phyloP scores from a whole-genome alignment of 1,284 basidiomycete genomes.

The Spongispora temasekensis region DNA sequence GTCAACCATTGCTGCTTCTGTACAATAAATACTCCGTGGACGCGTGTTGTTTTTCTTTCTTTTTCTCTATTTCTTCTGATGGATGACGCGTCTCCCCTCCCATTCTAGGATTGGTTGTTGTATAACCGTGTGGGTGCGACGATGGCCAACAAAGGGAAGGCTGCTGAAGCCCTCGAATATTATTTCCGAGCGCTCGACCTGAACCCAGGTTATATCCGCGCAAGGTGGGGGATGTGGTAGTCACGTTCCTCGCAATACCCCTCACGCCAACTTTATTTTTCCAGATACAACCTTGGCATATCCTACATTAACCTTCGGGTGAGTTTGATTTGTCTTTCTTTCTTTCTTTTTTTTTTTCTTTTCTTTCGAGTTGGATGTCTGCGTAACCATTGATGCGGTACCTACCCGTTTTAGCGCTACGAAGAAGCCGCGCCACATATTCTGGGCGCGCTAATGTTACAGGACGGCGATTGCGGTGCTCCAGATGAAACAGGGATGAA shows the following conservation, averaged over 20 bases:
- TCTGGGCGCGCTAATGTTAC: constrained; percentile 81
- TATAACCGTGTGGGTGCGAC: constrained; percentile 98
- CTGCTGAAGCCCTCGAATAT: constrained; percentile 84
- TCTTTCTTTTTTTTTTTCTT: not conserved
- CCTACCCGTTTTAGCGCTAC: constrained; percentile 67
- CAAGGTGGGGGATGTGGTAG: constrained; percentile 51
- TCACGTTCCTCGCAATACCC: not conserved
- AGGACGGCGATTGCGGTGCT: constrained; percentile 79
- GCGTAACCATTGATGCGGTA: too few relatives aligned
- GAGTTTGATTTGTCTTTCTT: constrained; percentile 28
- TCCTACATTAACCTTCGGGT: constrained; percentile 86
- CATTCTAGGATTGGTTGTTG: constrained; percentile 85
- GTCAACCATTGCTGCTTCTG: too few relatives aligned
- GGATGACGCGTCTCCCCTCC: not conserved
- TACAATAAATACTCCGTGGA: too few relatives aligned
- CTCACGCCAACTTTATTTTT: not conserved
- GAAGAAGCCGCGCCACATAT: constrained; percentile 84
- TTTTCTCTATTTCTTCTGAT: too few relatives aligned
- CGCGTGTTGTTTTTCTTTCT: too few relatives aligned
- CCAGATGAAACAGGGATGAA: constrained; percentile 46
- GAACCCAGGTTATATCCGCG: constrained; percentile 93
- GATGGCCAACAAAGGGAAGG: constrained; percentile 87
- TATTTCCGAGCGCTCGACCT: constrained; percentile 90
- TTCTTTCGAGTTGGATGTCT: not conserved
- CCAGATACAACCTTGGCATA: constrained; percentile 88